Evolutionary conservation across 1,284 basidiomycete genomes (phyloP), one percentile per base, ranked within the genome.

Genomic region (Papiliotrema nemorosa): DNA sequence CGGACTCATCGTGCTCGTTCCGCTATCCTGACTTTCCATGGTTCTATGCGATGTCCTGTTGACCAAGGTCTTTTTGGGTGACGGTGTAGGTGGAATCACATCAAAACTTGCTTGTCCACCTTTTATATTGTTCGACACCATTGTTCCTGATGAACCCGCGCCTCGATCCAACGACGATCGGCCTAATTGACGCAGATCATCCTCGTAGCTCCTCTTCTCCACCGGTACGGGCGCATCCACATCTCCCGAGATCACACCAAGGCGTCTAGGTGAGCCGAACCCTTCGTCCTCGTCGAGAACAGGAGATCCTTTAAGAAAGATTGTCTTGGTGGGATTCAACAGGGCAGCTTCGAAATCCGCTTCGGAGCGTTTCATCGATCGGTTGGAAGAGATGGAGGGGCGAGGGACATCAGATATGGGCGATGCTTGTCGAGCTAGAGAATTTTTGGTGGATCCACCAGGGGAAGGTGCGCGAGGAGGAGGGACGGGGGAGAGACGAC

Each of bases 341-440:
- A 69, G 53, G 13, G 66, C 66, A 20, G 60, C 58, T 50, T 70
- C 68, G 45, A 70, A 69, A 42, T 67, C 68, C 24, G 57, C 60
- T 41, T 54, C 50, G 31, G 54, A 57, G n/a, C 35, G 33, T 24
- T n/a, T 49, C 10, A 50, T 47, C 14, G 62, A 63, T 29, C 62
- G 44, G 20, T 41, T 48, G 12, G 64, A 66, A 2, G 66, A 68
- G 5, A 49, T 61, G 1, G 66, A 68, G 20, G 58, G 47, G 13
- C 65, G 55, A 12, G 60, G 55, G 10, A 24, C 33, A 33, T 38
- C 36, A 20, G 13, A 12, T 9, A 9, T 20, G 13, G 9, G 36
- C 12, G 31, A 33, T n/a, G 10, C 31, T 34, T 34, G n/a, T 34
- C n/a, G 31, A 10, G 31, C 31, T n/a, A 38, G 12, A 13, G 12